Evolutionary conservation across 1,139 yeast genomes (phyloP).

Genomic region (Sugiyamaella neomexicana): DNA sequence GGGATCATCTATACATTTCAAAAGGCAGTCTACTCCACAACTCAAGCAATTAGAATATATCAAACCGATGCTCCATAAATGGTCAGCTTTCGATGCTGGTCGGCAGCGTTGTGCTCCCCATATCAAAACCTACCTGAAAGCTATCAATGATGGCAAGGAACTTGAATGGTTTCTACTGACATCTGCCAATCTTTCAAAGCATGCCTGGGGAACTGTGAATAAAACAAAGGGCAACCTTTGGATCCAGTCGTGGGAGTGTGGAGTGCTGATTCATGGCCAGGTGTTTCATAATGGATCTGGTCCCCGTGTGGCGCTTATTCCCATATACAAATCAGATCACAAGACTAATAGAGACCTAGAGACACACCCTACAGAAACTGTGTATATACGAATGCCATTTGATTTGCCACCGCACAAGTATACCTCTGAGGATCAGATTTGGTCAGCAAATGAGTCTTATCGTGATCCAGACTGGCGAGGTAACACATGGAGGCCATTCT

Average conservation of each 20-base stretch:
- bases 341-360: not conserved
- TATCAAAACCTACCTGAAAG: constrained; percentile 39
- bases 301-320: constrained; percentile 17
- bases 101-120: constrained; percentile 41
- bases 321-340: constrained; percentile 26
- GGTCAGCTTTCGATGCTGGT: constrained; percentile 37
- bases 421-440: constrained; percentile 25
- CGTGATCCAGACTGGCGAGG: constrained; percentile 31
- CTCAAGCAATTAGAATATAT: constrained; percentile 32
- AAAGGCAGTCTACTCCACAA: constrained; percentile 25
- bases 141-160: constrained; percentile 20
- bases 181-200: constrained; percentile 41
- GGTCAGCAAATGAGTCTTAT: constrained; percentile 31
- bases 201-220: constrained; percentile 40
- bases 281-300: constrained; percentile 18
- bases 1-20: constrained; percentile 37
- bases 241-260: constrained; percentile 40
- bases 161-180: constrained; percentile 39
- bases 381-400: constrained; percentile 34
- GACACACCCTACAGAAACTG: constrained; percentile 2
- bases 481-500: constrained; percentile 24
- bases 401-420: constrained; percentile 35
- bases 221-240: constrained; percentile 26
- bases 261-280: constrained; percentile 35
- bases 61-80: constrained; percentile 31